These are phyloP conservation scores for Rhizopogon vesiculosus DNA, from an alignment of 768 basidiomycete genomes.

Conservation along the genomic window DNA sequence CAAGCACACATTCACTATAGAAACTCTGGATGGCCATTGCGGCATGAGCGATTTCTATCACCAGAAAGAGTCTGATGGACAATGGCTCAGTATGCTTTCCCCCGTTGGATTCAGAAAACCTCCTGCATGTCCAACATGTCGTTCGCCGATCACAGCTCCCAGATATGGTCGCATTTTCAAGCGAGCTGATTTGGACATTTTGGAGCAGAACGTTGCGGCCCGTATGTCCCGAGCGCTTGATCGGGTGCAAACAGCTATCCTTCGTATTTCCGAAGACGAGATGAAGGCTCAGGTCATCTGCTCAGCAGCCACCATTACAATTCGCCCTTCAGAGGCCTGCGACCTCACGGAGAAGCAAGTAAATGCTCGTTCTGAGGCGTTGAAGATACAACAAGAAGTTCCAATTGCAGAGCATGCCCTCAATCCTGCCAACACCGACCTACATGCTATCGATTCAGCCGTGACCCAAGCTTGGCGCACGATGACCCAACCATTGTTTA, in stretches of 20 bases:
- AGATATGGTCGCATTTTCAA: slow-evolving; percentile 63
- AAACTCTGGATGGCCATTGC: slow-evolving; percentile 62
- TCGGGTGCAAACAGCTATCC: slow-evolving; percentile 23
- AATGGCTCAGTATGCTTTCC: slow-evolving; percentile 39
- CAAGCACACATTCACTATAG: slow-evolving; percentile 64
- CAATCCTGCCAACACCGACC: slow-evolving; percentile 12
- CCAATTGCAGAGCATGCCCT: slow-evolving; percentile 27
- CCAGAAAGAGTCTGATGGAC: slow-evolving; percentile 25
- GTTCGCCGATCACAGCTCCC: slow-evolving; percentile 47
- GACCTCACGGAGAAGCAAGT: slow-evolving; percentile 2
- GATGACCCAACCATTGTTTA: slow-evolving; percentile 29
- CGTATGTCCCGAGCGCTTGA: slow-evolving; percentile 44
- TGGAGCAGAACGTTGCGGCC: slow-evolving; percentile 58
- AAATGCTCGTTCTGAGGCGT: slow-evolving; percentile 7
- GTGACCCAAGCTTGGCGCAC: slow-evolving; percentile 36
- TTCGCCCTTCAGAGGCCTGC: slow-evolving; percentile 4
- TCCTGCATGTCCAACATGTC: slow-evolving; percentile 61
- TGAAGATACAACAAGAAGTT: slow-evolving; percentile 11
- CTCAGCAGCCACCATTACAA: slow-evolving; percentile 7
- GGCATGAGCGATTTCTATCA: slow-evolving; percentile 48
- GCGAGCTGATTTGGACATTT: slow-evolving; percentile 56
- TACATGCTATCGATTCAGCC: slow-evolving; percentile 27
- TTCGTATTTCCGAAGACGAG: slow-evolving; percentile 19
- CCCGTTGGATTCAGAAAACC: slow-evolving; percentile 36
- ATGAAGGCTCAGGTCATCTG: slow-evolving; percentile 12